These are phyloP conservation scores for Ormosia semicastrata DNA, from an alignment of 306 rosid genomes.

Conservation along the genomic window DNA sequence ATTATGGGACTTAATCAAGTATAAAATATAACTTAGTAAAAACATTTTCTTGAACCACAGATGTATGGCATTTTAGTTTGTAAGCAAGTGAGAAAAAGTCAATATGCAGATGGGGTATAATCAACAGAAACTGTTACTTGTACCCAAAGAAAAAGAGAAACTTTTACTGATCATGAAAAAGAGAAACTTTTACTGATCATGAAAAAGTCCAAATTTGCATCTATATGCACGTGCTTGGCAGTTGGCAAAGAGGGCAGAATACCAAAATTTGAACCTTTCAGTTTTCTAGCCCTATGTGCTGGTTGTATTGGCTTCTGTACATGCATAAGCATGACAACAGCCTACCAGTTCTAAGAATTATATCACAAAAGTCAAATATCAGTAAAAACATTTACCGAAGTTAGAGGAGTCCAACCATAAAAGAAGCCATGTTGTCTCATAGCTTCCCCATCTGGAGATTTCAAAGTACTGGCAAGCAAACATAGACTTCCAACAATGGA, in stretches of 20 bases:
- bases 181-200: neutral
- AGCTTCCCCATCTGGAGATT: constrained; percentile 94
- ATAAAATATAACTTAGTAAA: neutral
- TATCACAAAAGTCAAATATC: constrained; percentile 21
- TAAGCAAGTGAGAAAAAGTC: neutral
- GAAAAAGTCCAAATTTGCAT: neutral
- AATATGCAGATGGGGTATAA: neutral
- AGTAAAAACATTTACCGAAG: constrained; percentile 62
- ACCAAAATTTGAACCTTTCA: constrained; percentile 9
- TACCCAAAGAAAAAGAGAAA: neutral
- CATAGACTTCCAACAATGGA: constrained; percentile 88
- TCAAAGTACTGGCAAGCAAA: constrained; percentile 68
- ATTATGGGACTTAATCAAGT: neutral
- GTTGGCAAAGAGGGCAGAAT: neutral
- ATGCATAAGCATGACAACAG: constrained; percentile 1
- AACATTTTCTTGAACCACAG: neutral
- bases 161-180: neutral
- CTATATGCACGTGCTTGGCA: neutral
- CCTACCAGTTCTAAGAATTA: neutral
- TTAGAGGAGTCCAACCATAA: constrained; percentile 81
- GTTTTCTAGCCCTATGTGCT: neutral
- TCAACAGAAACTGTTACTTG: neutral
- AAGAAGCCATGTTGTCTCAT: constrained; percentile 74
- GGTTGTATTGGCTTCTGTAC: constrained; percentile 13
- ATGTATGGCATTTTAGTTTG: constrained; percentile 5